These are phyloP conservation scores for Termitomyces sp. DNA, from an alignment of 768 basidiomycete species.

Conservation along the genomic window DNA sequence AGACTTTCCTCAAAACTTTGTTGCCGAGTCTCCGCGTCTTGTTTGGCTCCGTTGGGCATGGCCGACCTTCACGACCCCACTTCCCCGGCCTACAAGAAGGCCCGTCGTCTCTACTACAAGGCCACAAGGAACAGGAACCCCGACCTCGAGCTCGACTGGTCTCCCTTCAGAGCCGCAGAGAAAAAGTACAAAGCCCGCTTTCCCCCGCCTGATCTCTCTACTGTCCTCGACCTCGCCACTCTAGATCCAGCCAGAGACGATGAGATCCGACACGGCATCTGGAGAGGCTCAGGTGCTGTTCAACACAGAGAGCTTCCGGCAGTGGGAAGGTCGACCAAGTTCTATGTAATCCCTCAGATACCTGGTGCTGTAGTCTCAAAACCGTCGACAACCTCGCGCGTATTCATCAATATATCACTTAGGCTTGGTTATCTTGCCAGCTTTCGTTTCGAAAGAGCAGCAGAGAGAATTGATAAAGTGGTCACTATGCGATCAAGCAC, in stretches of 20 bases:
- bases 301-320: conserved; percentile 27
- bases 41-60: conserved; percentile 31
- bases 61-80: conserved; percentile 37
- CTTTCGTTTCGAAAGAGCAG: conserved; percentile 53
- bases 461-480: conserved; percentile 70
- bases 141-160: conserved; percentile 51
- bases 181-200: conserved; percentile 78
- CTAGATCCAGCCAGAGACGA: conserved; percentile 32
- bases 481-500: conserved; percentile 73
- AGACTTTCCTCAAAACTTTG: neutral
- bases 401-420: conserved; percentile 14
- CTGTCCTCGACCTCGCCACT: conserved; percentile 61
- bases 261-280: conserved; percentile 42
- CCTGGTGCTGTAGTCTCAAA: conserved; percentile 42
- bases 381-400: neutral
- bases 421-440: conserved; percentile 86
- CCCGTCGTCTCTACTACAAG: conserved; percentile 53
- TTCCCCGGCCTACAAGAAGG: conserved; percentile 52
- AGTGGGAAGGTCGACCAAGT: conserved; percentile 21
- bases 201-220: conserved; percentile 68
- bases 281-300: conserved; percentile 40
- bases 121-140: conserved; percentile 49
- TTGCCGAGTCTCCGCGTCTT: conserved; percentile 13
- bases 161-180: conserved; percentile 72
- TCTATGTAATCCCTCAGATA: conserved; percentile 45